These are phyloP conservation scores for Boletellus ananas DNA, from an alignment of 768 basidiomycete species.

Conservation along the genomic window DNA sequence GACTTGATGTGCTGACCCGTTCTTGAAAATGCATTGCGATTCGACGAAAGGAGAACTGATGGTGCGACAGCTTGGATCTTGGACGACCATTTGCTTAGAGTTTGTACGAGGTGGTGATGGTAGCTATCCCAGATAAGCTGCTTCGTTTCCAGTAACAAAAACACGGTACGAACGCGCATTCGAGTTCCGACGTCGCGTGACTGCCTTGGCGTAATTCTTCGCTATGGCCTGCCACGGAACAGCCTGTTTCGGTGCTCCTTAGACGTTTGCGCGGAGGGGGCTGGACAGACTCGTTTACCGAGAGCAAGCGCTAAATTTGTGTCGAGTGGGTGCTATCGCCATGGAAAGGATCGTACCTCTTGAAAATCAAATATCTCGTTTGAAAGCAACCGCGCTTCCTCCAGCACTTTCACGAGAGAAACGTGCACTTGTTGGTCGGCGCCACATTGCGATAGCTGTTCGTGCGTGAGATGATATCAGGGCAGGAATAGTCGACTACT, in stretches of 20 bases:
- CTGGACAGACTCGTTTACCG: conserved; percentile 43
- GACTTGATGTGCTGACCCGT: conserved; percentile 55
- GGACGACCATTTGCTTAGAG: conserved; percentile 89
- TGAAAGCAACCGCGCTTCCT: conserved; percentile 57
- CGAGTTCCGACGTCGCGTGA: conserved; percentile 41
- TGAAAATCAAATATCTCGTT: conserved; percentile 68
- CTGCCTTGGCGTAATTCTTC: conserved; percentile 42
- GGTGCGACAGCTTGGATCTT: conserved; percentile 94
- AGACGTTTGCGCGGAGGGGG: conserved; percentile 58
- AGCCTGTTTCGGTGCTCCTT: conserved; percentile 32
- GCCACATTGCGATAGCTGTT: conserved; percentile 32
- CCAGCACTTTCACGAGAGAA: conserved; percentile 50
- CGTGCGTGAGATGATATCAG: conserved; percentile 11
- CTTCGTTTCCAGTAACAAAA: background rate
- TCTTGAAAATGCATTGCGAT: conserved; percentile 66
- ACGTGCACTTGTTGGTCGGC: conserved; percentile 38
- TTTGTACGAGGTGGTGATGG: conserved; percentile 71
- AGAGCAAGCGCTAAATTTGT: conserved; percentile 41
- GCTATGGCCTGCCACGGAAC: conserved; percentile 6
- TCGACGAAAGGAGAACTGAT: conserved; percentile 64
- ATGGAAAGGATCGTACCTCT: conserved; percentile 43
- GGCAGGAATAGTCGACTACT: conserved; percentile 23
- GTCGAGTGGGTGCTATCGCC: conserved; percentile 11
- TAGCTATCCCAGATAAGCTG: conserved; percentile 34
- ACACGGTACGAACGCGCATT: conserved; percentile 45